phyloP scores from a whole-genome alignment of 176 grass and related monocot species.

The Triticum monococcum region DNA sequence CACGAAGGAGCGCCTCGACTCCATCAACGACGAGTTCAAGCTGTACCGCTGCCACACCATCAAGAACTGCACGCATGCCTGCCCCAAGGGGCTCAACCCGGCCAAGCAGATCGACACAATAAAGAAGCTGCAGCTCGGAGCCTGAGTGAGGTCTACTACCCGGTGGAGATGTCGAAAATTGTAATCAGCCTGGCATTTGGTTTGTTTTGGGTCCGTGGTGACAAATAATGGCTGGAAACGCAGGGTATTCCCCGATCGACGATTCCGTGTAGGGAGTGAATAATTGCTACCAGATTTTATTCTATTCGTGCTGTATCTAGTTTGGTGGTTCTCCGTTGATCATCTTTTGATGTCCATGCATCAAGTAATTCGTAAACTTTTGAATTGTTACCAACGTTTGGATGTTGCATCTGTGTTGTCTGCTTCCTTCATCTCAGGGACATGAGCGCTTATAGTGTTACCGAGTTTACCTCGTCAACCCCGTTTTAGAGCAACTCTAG shows the following conservation, averaged over 20 bases:
- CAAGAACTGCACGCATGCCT: constrained; percentile 91
- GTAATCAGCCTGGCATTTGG: neutral
- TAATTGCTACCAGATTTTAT: constrained; percentile 40
- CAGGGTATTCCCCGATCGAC: neutral
- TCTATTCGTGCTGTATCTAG: constrained; percentile 29
- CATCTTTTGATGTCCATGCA: neutral
- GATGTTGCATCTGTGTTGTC: neutral
- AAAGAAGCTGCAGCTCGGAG: constrained; percentile 82
- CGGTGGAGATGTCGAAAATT: constrained; percentile 16
- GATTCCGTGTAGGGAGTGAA: constrained; percentile 29
- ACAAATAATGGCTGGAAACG: constrained; percentile 39
- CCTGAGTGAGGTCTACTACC: neutral
- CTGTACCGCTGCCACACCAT: constrained; percentile 95
- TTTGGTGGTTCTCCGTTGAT: neutral
- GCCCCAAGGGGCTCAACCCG: constrained; percentile 93
- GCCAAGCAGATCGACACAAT: constrained; percentile 85
- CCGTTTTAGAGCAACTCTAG: too few species aligned
- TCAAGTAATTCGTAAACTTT: constrained; percentile 20
- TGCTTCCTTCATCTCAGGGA: neutral
- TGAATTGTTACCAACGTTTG: neutral
- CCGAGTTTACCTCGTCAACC: neutral
- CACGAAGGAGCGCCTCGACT: constrained; percentile 86
- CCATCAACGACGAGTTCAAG: constrained; percentile 97
- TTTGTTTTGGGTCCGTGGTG: neutral
- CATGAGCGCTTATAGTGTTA: too few species aligned